Evolutionary conservation across 441 rosid genomes (phyloP), one percentile per base, ranked within the genome.

Genomic region (Kokia cookei): DNA sequence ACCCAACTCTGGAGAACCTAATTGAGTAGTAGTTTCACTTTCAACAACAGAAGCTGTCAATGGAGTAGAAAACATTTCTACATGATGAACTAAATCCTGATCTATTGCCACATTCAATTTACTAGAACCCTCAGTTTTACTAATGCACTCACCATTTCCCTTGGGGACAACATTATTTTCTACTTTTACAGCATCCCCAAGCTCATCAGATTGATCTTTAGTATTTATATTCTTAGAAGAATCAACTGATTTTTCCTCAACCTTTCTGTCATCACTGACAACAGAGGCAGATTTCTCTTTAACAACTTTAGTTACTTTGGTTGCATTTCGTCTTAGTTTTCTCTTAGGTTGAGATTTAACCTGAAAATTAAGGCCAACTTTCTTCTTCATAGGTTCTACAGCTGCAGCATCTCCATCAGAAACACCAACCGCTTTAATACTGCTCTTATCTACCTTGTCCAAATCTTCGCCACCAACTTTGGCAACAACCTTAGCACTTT

Each of bases 351-450:
- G 42, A 73, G 74, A 60, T 50, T 74, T 50, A 45, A 35, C 65
- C 15, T 64, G 72, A 48, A 58, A 45, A 53, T 43, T 50, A 57
- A 6, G 42, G 70, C 32, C 68, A 74, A 64, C 72, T 53, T 73
- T 83, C 61, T 82, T 69, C 62, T 77, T 72, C 58, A 43, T 27
- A 71, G 10, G 43, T 72, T 77, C 84, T 26, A 4, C 83, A 26
- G 5, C 17, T 71, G 62, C 79, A 72, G 37, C 3, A 50, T 45
- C 71, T 9, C 0, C 76, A 71, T 51, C 75, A 3, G 76, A 47
- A 53, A 54, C 72, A 4, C 26, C 76, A 57, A 58, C 72, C 17
- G 24, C 29, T 69, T 71, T 8, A 55, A 40, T 73, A 69, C 73
- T 69, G 75, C 32, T 47, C 2, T 43, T 48, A 8, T 60, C 76